Percentiles rank a stretch among this genome's conserved stretches.
Evolutionary conservation across 768 basidiomycete genomes (phyloP).

Genomic region (Tremella mesenterica): DNA sequence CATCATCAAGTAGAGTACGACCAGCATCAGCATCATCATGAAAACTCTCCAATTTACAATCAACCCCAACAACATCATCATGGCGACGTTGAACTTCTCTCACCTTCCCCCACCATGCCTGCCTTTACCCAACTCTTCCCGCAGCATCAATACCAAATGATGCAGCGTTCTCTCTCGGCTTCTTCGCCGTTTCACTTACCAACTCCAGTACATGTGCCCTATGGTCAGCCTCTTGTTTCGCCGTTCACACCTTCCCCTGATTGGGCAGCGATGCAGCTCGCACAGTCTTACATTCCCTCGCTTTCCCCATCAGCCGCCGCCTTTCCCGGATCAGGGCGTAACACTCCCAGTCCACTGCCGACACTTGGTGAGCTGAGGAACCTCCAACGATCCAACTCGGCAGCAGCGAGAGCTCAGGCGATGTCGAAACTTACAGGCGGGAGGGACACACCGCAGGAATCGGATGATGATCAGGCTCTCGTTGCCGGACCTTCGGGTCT

Average conservation of each 20-base stretch:
- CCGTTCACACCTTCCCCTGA: slow-evolving; percentile 15
- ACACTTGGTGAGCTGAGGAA: slow-evolving; percentile 66
- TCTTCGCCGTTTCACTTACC: slow-evolving; percentile 23
- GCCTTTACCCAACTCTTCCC: background rate
- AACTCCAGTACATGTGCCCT: slow-evolving; percentile 9
- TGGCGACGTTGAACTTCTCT: slow-evolving; percentile 26
- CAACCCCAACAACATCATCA: background rate
- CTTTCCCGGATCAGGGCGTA: slow-evolving; percentile 41
- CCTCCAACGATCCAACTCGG: slow-evolving; percentile 82
- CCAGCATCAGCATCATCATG: background rate
- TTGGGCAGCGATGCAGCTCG: slow-evolving; percentile 33
- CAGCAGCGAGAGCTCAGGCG: slow-evolving; percentile 66
- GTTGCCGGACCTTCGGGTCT: slow-evolving; percentile 12
- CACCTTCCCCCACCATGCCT: slow-evolving; percentile 25
- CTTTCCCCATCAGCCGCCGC: slow-evolving; percentile 22
- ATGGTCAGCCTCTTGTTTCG: slow-evolving; percentile 4
- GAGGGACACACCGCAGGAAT: slow-evolving; percentile 49
- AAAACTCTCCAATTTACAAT: background rate
- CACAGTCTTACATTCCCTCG: slow-evolving; percentile 30
- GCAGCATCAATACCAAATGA: slow-evolving; percentile 11
- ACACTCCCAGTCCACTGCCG: slow-evolving; percentile 58
- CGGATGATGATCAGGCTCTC: slow-evolving; percentile 8
- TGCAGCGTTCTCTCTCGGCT: slow-evolving; percentile 28
- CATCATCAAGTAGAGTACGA: background rate
- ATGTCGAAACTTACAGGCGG: slow-evolving; percentile 79